Conservation (phyloP, 495 filamentous ascomycete species). For the Astrocystis sublimbata region DNA sequence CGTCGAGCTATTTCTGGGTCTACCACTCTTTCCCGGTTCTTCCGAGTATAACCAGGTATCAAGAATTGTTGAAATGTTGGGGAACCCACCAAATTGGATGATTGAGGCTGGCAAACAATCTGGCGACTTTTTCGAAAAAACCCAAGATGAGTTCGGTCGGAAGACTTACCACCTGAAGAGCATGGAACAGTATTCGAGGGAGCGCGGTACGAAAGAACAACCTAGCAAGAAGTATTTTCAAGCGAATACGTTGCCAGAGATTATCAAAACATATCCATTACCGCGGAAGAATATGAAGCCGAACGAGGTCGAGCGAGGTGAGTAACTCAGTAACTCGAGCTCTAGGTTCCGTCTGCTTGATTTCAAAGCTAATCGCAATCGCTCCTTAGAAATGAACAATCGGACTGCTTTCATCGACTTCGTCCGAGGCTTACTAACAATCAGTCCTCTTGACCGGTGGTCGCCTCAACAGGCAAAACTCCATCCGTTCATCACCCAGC, state of each 20-base stretch:
- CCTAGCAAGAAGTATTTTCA: constrained; percentile 99
- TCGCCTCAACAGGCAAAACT: constrained; percentile 96
- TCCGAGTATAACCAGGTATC: constrained; percentile 99
- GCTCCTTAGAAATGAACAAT: constrained; percentile 86
- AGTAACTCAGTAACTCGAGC: constrained; percentile 28
- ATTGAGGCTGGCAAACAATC: constrained; percentile 98
- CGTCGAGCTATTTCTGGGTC: constrained; percentile 93
- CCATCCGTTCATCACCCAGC: constrained; percentile 98
- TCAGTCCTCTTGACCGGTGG: constrained; percentile 97
- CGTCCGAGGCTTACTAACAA: constrained; percentile 89
- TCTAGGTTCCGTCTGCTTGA: not conserved
- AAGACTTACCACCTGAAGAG: constrained; percentile 90
- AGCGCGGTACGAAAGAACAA: constrained; percentile 95
- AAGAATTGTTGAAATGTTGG: constrained; percentile 97
- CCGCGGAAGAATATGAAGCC: constrained; percentile 99
- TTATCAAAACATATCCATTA: constrained; percentile 97
- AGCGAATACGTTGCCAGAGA: constrained; percentile 89
- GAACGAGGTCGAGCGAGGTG: constrained; percentile 93
- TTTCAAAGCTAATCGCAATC: constrained; percentile 16
- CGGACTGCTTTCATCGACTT: constrained; percentile 99
- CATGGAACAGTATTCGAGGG: constrained; percentile 95
- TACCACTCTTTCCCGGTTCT: constrained; percentile 95
- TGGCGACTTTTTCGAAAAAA: constrained; percentile 96
- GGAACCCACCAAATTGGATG: constrained; percentile 97
- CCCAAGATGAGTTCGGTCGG: constrained; percentile 83